Percentiles rank a stretch among this genome's conserved stretches.
These are phyloP conservation scores for Linnemannia hyalina DNA, from an alignment of 192 early-diverging fungal species.

Conservation along the genomic window DNA sequence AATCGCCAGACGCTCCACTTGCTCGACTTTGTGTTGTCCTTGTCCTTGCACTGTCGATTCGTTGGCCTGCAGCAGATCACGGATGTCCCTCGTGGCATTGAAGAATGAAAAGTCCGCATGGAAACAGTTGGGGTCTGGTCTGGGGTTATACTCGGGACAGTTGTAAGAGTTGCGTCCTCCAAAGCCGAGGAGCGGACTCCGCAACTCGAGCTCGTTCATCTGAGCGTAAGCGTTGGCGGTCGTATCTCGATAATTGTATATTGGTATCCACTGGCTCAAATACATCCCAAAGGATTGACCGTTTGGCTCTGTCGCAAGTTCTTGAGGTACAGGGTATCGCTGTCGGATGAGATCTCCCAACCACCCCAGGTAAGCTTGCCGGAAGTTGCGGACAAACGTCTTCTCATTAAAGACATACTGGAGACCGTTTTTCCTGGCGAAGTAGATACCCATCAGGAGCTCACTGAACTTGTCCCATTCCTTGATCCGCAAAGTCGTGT, in stretches of 20 bases:
- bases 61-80: not conserved
- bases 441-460: slow-evolving; percentile 9
- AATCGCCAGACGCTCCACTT: slow-evolving; percentile 14
- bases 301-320: not conserved
- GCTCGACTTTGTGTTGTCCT: slow-evolving; percentile 7
- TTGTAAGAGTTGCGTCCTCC: slow-evolving; percentile 10
- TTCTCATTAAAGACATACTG: slow-evolving; percentile 14
- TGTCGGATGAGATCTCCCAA: slow-evolving; percentile 13
- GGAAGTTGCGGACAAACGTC: slow-evolving; percentile 8
- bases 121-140: slow-evolving; percentile 9
- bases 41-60: slow-evolving; percentile 4
- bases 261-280: not conserved
- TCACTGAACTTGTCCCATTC: slow-evolving; percentile 21
- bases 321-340: slow-evolving; percentile 7
- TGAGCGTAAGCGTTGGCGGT: not conserved
- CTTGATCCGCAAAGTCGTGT: slow-evolving; percentile 14
- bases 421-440: not conserved
- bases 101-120: slow-evolving; percentile 13
- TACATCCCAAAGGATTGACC: not conserved
- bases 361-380: slow-evolving; percentile 9
- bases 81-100: slow-evolving; percentile 21
- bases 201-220: not conserved
- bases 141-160: slow-evolving; percentile 12
- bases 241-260: slow-evolving; percentile 5
- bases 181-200: slow-evolving; percentile 9